Evolutionary conservation across 768 basidiomycete genomes (phyloP), one percentile per base, ranked within the genome.

Genomic region (Suillus cothurnatus): DNA sequence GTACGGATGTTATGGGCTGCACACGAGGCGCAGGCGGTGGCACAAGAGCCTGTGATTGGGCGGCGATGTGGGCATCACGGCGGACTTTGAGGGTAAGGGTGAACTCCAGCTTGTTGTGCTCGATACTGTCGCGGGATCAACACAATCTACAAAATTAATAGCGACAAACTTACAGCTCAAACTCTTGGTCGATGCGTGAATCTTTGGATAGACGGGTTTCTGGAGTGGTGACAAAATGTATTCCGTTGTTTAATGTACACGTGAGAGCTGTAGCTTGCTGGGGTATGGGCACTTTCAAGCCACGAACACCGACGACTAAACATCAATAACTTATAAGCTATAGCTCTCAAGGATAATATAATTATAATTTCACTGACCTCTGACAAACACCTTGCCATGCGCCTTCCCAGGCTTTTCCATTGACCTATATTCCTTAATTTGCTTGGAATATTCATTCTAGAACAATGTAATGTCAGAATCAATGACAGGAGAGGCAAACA

Each of bases 21-120:
- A 80, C 76, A 3, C 78, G 73, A 0, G 82, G 79, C 7, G 82
- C 77, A 4, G 84, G 79, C n/a, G 84, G 75, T 26, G 86, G 82
- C 19, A 78, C 75, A 58, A 88, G 80, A 4, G 87, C 84, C 69
- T 91, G 91, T 75, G 90, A 88, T 71, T 95, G 92, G 3, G 90
- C 80, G 53, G 88, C 80, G 69, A 97, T 90, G 70, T 97, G 94
- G 36, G 92, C 87, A 74, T 96, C 94, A 55, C 90, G 87, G 55
- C 91, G 88, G 70, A 98, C 81, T 73, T 95, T 95, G 70, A 99
- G 78, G 1, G 90, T 92, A 28, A 99, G 84, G 4, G 94, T 94
- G 78, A 99, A 97, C 74, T 97, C 95, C 62, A 98, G 88, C 75
- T 97, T 97, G 79, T 87, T 93, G 71, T 96, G 94, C 72, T 95